Base-by-base conservation (phyloP, 2,329 filamentous ascomycete genomes). In the Botrytis squamosa region DNA sequence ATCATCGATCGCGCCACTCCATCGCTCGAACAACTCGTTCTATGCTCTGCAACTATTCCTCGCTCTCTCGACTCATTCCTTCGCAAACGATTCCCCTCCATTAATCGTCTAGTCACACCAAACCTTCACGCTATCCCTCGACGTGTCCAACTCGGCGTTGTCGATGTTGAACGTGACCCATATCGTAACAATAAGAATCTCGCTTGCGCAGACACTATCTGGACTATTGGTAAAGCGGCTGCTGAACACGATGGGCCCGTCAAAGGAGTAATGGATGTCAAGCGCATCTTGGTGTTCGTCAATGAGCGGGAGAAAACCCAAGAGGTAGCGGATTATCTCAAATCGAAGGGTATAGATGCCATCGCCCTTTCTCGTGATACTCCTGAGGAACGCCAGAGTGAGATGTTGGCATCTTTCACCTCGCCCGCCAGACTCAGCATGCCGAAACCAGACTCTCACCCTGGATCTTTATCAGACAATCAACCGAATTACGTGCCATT, bases 31-130 rank as follows among this genome's bases (percentile, higher is more conserved):
- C 93, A 97, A 81, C 87, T 99, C 38, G 87, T 99, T 65, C 89
- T 98, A 76, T 99, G 96, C 85, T 98, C 95, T 5, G 96, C 96
- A 70, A 99, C 96, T 8, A 98, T 99, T 75, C 96, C 97, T 2
- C 90, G 92, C 76, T 93, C 93, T 78, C 88, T 99, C 29, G 96
- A 99, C 84, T 91, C 89, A 77, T 94, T 92, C 82, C 88, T 99
- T n/a, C 89, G 89, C 70, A 89, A 90, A 75, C 91, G 91, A 76
- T 98, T 95, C 82, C 95, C 96, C 0, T 87, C 93, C 78, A 94
- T 97, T 84, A 85, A 87, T 64, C 92, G 96, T 75, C 90, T 99
- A 76, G 95, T 95, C 1, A 99, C 96, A 0, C 96, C 96, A 0
- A 98, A 98, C 80, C 88, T 99, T 0, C 96, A 99, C 83, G 94